Base-by-base conservation (phyloP, 2,329 filamentous ascomycete genomes). In the Alternaria gaisen region DNA sequence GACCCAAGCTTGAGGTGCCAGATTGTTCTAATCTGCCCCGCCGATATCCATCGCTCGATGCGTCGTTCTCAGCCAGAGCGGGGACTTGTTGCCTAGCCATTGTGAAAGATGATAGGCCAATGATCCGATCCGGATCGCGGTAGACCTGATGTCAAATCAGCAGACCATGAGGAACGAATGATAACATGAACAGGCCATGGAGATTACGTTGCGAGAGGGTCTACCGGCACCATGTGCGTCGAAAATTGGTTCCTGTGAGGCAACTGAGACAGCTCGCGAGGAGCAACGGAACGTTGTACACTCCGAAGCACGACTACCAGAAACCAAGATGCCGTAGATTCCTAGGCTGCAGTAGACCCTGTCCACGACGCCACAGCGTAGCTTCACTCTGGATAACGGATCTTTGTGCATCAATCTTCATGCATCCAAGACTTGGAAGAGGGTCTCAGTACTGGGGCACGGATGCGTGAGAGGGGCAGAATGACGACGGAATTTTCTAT, bases 231-330 rank as follows among this genome's bases (percentile, higher is more conserved):
- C 20, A 24, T 50, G 46, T 34, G 20, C 46, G 22, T 24, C 20
- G 30, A 32, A 24, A 40, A 8, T 38, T 26, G 46, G 5, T 50
- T 26, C 3, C 30, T 2, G 32, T 1, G 56, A 70, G 68, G 67
- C 68, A 67, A 63, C 68, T 61, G 61, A 69, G 61, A 71, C 69
- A 66, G 2, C 5, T 43, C 16, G 12, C n/a, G 26, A 50, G 10
- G n/a, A 55, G 16, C 1, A 12, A 32, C 16, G 50, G 54, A 57
- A 50, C 47, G 43, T 53, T 46, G 20, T 18, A 42, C 12, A 28
- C 26, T 28, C 28, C 22, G 14, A 50, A 50, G 46, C 24, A 50
- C 46, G 32, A 50, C 9, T 24, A 26, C 14, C 30, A 22, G 10
- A 38, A 41, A 30, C 24, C 18, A 22, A 34, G 22, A 32, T 32